Conservation (phyloP, 2,329 filamentous ascomycete genomes). For the Cytospora paraplurivora region DNA sequence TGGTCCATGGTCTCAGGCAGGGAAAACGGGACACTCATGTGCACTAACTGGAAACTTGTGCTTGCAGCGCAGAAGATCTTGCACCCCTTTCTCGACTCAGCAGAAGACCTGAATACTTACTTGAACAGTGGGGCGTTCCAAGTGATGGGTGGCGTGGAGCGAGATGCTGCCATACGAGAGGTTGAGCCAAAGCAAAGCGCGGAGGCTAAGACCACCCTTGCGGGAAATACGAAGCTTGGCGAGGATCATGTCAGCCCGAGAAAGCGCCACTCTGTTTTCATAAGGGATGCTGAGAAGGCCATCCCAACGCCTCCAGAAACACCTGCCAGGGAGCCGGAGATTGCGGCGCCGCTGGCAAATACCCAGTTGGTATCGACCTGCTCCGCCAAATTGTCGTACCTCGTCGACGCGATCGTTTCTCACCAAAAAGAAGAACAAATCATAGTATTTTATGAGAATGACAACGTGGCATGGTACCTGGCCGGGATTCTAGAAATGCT, state of each 20-base stretch:
- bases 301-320: constrained; percentile 31
- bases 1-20: constrained; percentile 67
- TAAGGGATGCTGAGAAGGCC: constrained; percentile 33
- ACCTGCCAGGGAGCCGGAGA: constrained; percentile 27
- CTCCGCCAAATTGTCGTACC: constrained; percentile 85
- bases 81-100: constrained; percentile 46
- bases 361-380: constrained; percentile 74
- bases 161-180: constrained; percentile 37
- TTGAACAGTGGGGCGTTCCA: constrained; percentile 50
- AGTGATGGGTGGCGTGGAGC: constrained; percentile 42
- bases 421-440: constrained; percentile 79
- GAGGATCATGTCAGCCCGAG: constrained; percentile 38
- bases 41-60: constrained; percentile 54
- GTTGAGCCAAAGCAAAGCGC: constrained; percentile 12
- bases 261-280: constrained; percentile 39
- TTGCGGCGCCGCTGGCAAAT: constrained; percentile 54
- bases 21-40: constrained; percentile 50
- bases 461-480: constrained; percentile 84
- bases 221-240: constrained; percentile 49
- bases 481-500: constrained; percentile 79
- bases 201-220: constrained; percentile 35
- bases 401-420: constrained; percentile 71
- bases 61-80: constrained; percentile 55
- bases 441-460: constrained; percentile 87
- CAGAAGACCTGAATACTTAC: constrained; percentile 49